Evolutionary conservation across 2,329 filamentous ascomycete genomes (phyloP).

Genomic region (Penicillium decumbens): DNA sequence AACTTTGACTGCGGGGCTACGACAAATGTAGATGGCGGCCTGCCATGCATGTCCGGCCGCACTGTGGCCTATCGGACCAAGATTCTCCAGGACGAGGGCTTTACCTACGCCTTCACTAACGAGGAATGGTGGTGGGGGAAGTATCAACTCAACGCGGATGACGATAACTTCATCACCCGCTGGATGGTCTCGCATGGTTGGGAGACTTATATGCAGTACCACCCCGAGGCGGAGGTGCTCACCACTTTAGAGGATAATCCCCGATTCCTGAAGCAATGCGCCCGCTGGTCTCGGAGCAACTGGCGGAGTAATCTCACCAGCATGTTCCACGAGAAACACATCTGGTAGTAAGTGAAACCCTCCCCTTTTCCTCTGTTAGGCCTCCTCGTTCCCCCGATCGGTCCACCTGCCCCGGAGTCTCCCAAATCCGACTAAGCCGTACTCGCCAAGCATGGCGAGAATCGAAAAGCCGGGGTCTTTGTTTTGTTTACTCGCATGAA

Average conservation of each 20-base stretch:
- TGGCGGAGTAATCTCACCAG: slow-evolving; percentile 96
- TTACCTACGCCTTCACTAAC: slow-evolving; percentile 83
- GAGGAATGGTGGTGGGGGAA: slow-evolving; percentile 75
- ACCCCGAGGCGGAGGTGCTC: slow-evolving; percentile 82
- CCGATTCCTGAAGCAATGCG: slow-evolving; percentile 89
- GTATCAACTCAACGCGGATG: slow-evolving; percentile 89
- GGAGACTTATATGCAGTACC: slow-evolving; percentile 95
- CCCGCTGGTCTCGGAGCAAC: slow-evolving; percentile 93
- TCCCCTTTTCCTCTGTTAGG: slow-evolving; percentile 2
- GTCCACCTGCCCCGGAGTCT: background rate
- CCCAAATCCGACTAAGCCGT: background rate
- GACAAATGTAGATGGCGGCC: slow-evolving; percentile 87
- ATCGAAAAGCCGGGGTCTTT: background rate
- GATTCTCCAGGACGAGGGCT: slow-evolving; percentile 79
- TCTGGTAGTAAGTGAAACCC: slow-evolving; percentile 70
- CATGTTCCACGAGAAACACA: slow-evolving; percentile 73
- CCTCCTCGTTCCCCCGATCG: background rate
- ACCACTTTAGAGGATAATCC: slow-evolving; percentile 85
- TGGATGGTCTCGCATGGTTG: slow-evolving; percentile 90
- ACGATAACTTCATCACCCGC: slow-evolving; percentile 96
- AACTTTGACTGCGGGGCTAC: slow-evolving; percentile 98
- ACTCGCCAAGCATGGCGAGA: background rate
- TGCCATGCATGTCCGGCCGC: slow-evolving; percentile 93
- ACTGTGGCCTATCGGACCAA: slow-evolving; percentile 87
- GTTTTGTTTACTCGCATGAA: background rate